phyloP scores from a whole-genome alignment of 2,329 filamentous ascomycete genomes.

The Lasiodiplodia citricola region DNA sequence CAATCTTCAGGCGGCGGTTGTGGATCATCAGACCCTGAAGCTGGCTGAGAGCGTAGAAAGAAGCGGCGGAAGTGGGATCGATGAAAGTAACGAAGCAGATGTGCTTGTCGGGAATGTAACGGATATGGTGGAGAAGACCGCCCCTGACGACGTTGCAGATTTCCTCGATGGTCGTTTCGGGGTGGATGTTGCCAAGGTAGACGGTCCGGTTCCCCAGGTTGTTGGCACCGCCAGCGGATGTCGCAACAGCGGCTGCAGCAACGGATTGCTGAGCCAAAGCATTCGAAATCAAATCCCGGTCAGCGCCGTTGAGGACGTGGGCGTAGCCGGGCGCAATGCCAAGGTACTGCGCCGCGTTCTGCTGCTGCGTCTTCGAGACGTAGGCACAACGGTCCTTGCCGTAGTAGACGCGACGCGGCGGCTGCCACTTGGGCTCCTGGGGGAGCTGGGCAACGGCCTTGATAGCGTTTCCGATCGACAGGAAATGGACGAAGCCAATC shows the following conservation, averaged over 20 bases:
- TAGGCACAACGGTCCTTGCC: constrained; percentile 98
- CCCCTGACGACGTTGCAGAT: constrained; percentile 99
- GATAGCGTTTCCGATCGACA: constrained; percentile 97
- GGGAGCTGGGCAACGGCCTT: constrained; percentile 97
- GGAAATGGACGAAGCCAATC: constrained; percentile 96
- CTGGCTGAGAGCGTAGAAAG: constrained; percentile 97
- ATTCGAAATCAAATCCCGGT: constrained; percentile 95
- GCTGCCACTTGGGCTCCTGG: constrained; percentile 95
- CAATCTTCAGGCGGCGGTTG: constrained; percentile 96
- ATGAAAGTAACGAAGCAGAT: constrained; percentile 99
- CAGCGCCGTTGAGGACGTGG: constrained; percentile 92
- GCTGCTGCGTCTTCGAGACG: constrained; percentile 98
- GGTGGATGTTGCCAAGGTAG: constrained; percentile 97
- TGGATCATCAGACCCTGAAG: constrained; percentile 99
- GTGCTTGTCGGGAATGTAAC: constrained; percentile 99
- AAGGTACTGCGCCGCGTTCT: constrained; percentile 97
- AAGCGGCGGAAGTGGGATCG: constrained; percentile 94
- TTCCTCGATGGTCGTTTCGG: constrained; percentile 98
- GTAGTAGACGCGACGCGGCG: constrained; percentile 94
- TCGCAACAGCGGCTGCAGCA: constrained; percentile 93
- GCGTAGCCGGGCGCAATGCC: constrained; percentile 97
- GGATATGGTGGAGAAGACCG: constrained; percentile 94
- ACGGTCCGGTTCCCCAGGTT: constrained; percentile 98
- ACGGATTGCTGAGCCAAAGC: constrained; percentile 97
- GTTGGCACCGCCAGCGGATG: constrained; percentile 93